Base-by-base conservation (phyloP, 257 asterid genomes). In the Cruciata laevipes region DNA sequence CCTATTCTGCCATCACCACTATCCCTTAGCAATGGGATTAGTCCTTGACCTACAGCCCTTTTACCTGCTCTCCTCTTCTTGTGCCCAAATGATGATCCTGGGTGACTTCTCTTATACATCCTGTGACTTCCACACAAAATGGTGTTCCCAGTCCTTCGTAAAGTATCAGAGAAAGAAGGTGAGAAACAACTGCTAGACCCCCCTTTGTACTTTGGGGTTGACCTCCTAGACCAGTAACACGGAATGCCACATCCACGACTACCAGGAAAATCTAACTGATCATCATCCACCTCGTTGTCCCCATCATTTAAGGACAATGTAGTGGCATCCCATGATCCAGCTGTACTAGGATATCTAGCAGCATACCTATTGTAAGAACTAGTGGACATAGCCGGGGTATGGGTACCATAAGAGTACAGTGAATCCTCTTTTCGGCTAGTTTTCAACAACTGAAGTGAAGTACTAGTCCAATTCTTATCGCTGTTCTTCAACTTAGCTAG, bases 241-340 rank as follows among this genome's bases (percentile, higher is more conserved):
- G 98, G 83, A 71, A 94, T 90, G 65, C 98, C 99, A 75, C 99
- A 94, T 42, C 97, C 99, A n/a, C 77, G 86, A 33, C 85, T 76
- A 24, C 96, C 93, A 1, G 87, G 86, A 31, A 94, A 84, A 77
- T 87, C 96, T 75, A 86, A 83, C 47, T 78, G 95, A 65, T 84
- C 91, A 7, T 94, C 99, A 8, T 94, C 99, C 81, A 80, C 87
- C 71, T 90, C 97, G 67, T 90, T 93, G 68, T 85, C 97, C 16
- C 80, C 96, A 69, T 87, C 97, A 66, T 90, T 85, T 56, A 86
- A 70, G 5, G 99, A 93, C 63, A 75, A 82, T 0, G 96, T 90
- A 33, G 91, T 83, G 6, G 87, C 96, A 78, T 87, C 98, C 99
- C 99, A 94, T 12, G 98, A 94, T 60, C 83, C 97, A 33, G 80